Evolutionary conservation across 192 early-diverging fungal genomes (phyloP), one percentile per base, ranked within the genome.

Genomic region (Rhizoclosmatium sp.): DNA sequence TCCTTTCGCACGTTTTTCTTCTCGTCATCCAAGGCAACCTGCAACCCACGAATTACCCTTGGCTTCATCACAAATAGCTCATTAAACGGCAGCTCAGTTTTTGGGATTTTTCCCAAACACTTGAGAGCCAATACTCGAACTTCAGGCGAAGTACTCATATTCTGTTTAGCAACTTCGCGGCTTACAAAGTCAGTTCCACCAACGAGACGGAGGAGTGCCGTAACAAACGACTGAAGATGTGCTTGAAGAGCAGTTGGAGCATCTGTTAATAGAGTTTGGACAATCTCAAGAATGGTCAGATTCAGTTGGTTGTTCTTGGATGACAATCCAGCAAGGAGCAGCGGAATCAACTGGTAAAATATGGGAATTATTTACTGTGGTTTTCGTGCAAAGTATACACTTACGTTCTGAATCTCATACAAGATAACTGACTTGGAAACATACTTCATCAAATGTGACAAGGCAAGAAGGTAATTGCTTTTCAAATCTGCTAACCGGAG

Each of bases 1-100:
- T 95, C 94, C 61, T 87, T 85, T 74, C 98, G 87, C 16, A 99
- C 98, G 23, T 92, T 61, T 45, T 96, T 89, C 86, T 97, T 97
- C 40, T 82, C 92, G 81, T 99, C 98, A 84, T 98, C 96, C 71
- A 97, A 79, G 0, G 91, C 85, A 45, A 66, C 74, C 3, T 80
- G 82, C 46, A 99, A 85, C 40, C 91, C 89, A 45, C 86, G 82
- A 16, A 95, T 74, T 7, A 97, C 87, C 72, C 69, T 84, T 19
- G 66, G 78, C 80, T 92, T 92, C 62, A 91, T 88, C 0, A 93
- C 90, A 41, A 84, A 83, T 21, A 80, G 31, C 54, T 71, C 60
- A 51, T 74, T 60, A 4, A 72, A 72, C 10, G 59, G 58, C 9
- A 80, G 16, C 1, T 65, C 70, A 40, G 78, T 48, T 44, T 21